These are phyloP conservation scores for Enteropsectra breve DNA, from an alignment of 371 early-diverging fungal genomes.

Conservation along the genomic window DNA sequence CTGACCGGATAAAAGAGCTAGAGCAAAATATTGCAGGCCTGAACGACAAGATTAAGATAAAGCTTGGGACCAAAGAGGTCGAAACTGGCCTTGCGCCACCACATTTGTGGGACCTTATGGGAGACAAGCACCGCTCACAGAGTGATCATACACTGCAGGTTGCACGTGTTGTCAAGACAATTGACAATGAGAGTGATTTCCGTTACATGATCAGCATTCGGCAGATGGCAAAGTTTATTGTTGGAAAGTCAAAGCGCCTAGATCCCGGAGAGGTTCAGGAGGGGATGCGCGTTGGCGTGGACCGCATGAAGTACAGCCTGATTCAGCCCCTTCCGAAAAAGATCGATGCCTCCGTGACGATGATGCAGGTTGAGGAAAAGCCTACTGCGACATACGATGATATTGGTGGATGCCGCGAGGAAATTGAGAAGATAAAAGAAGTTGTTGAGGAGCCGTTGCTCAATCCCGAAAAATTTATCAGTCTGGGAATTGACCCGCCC, in stretches of 20 bases:
- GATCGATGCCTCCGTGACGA: slow-evolving; percentile 96
- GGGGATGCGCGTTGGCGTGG: slow-evolving; percentile 97
- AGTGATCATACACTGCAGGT: slow-evolving; percentile 92
- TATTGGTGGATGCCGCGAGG: slow-evolving; percentile 98
- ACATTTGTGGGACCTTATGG: slow-evolving; percentile 91
- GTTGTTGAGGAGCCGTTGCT: slow-evolving; percentile 93
- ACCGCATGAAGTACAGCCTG: slow-evolving; percentile 94
- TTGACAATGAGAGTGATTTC: slow-evolving; percentile 64
- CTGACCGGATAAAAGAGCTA: slow-evolving; percentile 52
- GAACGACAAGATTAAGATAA: slow-evolving; percentile 53
- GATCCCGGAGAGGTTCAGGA: slow-evolving; percentile 94
- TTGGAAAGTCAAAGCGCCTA: slow-evolving; percentile 82
- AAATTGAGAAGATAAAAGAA: slow-evolving; percentile 96
- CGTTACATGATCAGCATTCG: slow-evolving; percentile 96
- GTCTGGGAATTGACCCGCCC: slow-evolving; percentile 84
- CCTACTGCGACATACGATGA: slow-evolving; percentile 97
- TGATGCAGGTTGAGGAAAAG: slow-evolving; percentile 99
- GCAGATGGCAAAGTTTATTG: slow-evolving; percentile 98
- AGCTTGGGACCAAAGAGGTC: slow-evolving; percentile 76
- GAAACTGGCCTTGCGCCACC: slow-evolving; percentile 98
- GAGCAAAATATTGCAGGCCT: slow-evolving; percentile 50
- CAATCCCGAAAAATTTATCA: slow-evolving; percentile 77
- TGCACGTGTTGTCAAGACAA: slow-evolving; percentile 53
- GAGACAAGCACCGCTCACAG: slow-evolving; percentile 84
- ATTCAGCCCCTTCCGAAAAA: slow-evolving; percentile 96